Evolutionary conservation across 176 grass and related monocot genomes (phyloP).

Genomic region (Olyra latifolia): DNA sequence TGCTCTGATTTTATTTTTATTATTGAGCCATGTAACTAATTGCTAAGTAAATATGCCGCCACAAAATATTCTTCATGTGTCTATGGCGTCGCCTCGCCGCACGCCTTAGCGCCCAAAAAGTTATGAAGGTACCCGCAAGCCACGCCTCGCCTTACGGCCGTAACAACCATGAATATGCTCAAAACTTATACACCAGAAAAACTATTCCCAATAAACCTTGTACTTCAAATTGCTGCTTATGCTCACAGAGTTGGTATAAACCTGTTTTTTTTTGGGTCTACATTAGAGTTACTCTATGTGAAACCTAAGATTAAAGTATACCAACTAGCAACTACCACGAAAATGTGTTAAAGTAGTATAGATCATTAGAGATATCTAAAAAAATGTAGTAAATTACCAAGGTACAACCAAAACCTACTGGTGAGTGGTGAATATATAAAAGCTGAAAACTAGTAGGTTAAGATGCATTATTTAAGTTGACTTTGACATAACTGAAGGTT

Average conservation of each 20-base stretch:
- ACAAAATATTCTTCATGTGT: too few species aligned
- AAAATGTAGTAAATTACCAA: not conserved
- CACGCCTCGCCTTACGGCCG: too few species aligned
- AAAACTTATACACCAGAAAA: not conserved
- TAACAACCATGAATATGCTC: too few species aligned
- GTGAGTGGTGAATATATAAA: not conserved
- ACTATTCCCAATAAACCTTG: not conserved
- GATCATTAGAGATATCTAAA: not conserved
- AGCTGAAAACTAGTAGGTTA: not conserved
- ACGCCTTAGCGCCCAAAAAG: too few species aligned
- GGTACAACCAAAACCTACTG: not conserved
- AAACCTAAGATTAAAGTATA: conserved; percentile 8
- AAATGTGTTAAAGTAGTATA: not conserved
- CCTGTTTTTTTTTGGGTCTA: not conserved
- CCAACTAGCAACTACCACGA: not conserved
- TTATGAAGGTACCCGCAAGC: too few species aligned
- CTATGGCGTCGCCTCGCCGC: too few species aligned
- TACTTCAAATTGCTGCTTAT: conserved; percentile 2
- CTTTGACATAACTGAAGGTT: conserved; percentile 19
- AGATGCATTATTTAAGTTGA: conserved; percentile 5
- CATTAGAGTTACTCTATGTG: conserved; percentile 14
- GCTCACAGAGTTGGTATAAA: not conserved
- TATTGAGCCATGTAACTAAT: too few species aligned
- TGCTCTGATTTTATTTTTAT: too few species aligned
- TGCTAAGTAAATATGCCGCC: too few species aligned